Conservation (phyloP, 345 rosid species). For the Hibiscus syriacus region DNA sequence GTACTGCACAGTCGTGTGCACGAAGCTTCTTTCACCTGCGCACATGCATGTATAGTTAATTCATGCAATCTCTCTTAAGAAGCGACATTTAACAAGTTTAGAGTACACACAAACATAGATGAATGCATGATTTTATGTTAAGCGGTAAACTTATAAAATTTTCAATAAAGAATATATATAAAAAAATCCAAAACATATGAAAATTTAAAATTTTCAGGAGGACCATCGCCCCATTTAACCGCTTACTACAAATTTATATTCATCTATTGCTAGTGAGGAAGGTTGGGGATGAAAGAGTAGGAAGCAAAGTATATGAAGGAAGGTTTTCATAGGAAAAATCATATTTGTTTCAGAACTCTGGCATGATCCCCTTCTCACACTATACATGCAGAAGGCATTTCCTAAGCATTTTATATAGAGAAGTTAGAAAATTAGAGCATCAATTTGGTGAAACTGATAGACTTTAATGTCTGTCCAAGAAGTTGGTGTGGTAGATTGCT, state of each 20-base stretch:
- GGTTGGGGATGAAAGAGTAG: conserved; percentile 2
- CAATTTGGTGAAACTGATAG: neutral
- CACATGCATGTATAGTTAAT: neutral
- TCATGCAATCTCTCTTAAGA: no score
- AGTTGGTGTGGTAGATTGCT: conserved; percentile 10
- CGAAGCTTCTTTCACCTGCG: conserved; percentile 27
- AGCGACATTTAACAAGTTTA: no score
- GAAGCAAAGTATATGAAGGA: conserved; percentile 2
- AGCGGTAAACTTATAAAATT: no score
- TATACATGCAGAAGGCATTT: neutral
- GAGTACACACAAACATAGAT: no score
- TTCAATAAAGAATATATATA: no score
- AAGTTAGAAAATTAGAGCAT: neutral
- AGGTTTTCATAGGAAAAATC: neutral
- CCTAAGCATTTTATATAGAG: neutral
- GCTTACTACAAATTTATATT: conserved; percentile 6
- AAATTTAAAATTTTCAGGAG: no score
- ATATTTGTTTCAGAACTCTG: neutral
- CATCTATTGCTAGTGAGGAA: neutral
- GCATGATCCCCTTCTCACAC: neutral
- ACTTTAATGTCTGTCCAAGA: conserved; percentile 6
- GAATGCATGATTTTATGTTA: no score
- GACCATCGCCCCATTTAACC: no score
- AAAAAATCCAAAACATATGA: no score
- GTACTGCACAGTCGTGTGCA: conserved; percentile 34